phyloP scores from a whole-genome alignment of 2,329 filamentous ascomycete genomes.

The Colletotrichum cereale region DNA sequence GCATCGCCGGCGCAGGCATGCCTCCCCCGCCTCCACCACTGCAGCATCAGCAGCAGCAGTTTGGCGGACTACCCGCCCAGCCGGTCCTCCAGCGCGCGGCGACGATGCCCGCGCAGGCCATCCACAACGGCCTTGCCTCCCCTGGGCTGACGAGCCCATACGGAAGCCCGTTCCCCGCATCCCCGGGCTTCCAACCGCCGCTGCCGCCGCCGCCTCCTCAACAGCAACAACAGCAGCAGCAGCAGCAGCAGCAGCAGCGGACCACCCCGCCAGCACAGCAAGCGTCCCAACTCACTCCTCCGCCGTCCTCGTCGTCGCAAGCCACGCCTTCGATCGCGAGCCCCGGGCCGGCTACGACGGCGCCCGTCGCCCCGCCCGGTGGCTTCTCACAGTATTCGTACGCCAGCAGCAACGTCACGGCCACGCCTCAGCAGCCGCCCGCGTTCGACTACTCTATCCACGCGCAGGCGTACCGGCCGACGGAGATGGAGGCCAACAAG shows the following conservation, averaged over 20 bases:
- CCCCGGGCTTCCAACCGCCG: conserved; percentile 58
- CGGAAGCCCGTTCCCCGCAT: conserved; percentile 58
- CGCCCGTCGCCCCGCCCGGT: conserved; percentile 57
- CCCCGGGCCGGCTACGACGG: conserved; percentile 43
- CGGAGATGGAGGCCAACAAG: conserved; percentile 68
- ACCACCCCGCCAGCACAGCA: conserved; percentile 45
- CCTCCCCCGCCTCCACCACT: conserved; percentile 50
- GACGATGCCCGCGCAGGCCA: conserved; percentile 59
- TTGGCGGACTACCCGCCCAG: conserved; percentile 54
- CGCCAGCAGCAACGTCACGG: conserved; percentile 43
- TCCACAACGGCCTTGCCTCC: conserved; percentile 52
- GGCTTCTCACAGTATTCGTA: conserved; percentile 70
- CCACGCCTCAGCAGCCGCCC: conserved; percentile 41
- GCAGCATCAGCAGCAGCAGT: conserved; percentile 46
- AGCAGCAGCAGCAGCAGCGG: conserved; percentile 22
- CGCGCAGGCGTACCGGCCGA: conserved; percentile 77
- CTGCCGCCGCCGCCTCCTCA: conserved; percentile 46
- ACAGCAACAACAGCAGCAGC: neutral
- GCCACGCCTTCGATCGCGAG: conserved; percentile 50
- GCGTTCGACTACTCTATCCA: conserved; percentile 70
- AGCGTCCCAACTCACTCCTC: conserved; percentile 44
- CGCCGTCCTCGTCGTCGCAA: conserved; percentile 33
- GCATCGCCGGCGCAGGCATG: conserved; percentile 47
- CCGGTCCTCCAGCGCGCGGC: conserved; percentile 61
- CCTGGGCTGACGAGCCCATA: conserved; percentile 59